Evolutionary conservation across 75 land plant genomes (phyloP).

Genomic region (Selaginella moellendorffii): DNA sequence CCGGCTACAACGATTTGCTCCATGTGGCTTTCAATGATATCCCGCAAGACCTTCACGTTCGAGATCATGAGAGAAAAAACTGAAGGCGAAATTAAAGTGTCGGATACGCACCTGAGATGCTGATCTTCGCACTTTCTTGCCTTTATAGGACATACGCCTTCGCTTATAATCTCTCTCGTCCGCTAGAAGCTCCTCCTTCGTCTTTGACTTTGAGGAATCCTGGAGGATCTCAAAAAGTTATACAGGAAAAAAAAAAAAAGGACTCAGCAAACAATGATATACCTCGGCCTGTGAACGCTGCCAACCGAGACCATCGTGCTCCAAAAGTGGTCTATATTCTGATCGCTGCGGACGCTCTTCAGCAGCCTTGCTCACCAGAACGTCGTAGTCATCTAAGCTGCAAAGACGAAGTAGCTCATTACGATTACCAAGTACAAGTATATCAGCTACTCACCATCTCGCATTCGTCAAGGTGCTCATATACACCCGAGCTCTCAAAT

Average conservation of each 20-base stretch:
- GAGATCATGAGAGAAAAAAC: slow-evolving; percentile 1
- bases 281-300: slow-evolving; percentile 49
- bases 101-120: slow-evolving; percentile 34
- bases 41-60: slow-evolving; percentile 49
- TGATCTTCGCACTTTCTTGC: slow-evolving; percentile 70
- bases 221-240: slow-evolving; percentile 13
- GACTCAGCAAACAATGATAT: no score
- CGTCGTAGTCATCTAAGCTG: slow-evolving; percentile 43
- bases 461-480: not conserved
- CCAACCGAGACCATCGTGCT: slow-evolving; percentile 79
- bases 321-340: slow-evolving; percentile 58
- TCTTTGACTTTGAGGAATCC: slow-evolving; percentile 43
- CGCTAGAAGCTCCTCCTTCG: slow-evolving; percentile 79
- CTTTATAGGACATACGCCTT: slow-evolving; percentile 88
- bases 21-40: slow-evolving; percentile 89
- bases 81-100: not conserved
- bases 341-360: slow-evolving; percentile 50
- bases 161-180: slow-evolving; percentile 95
- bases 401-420: not conserved
- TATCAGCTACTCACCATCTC: not conserved
- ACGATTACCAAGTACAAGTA: not conserved
- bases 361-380: slow-evolving; percentile 26
- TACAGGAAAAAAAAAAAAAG: slow-evolving; percentile 12
- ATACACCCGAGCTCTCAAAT: not conserved
- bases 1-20: slow-evolving; percentile 67